Percentiles rank a stretch among this genome's conserved stretches.
These are phyloP conservation scores for Ajuga chamaepitys DNA, from an alignment of 257 asterid genomes.

Conservation along the genomic window DNA sequence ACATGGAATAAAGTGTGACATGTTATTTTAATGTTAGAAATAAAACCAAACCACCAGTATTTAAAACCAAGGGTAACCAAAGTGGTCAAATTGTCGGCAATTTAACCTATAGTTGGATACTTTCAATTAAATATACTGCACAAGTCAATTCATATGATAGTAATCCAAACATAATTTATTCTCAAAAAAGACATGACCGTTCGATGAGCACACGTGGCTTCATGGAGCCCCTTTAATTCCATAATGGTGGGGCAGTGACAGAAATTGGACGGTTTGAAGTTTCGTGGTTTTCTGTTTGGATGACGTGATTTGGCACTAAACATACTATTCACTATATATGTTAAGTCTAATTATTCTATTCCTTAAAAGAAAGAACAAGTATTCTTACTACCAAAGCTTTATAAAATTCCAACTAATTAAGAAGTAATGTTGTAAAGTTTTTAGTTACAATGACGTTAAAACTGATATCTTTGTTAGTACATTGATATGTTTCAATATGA, in stretches of 20 bases:
- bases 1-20: conserved; percentile 8
- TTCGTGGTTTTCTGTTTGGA: not conserved
- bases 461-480: no score
- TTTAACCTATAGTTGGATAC: not conserved
- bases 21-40: not conserved
- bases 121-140: not conserved
- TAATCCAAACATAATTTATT: conserved; percentile 6
- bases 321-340: not conserved
- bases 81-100: conserved; percentile 14
- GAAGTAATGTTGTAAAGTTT: no score
- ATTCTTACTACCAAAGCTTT: no score
- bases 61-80: not conserved
- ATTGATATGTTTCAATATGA: no score
- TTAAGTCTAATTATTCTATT: not conserved
- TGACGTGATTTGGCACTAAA: conserved; percentile 12
- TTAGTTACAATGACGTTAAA: no score
- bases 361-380: no score
- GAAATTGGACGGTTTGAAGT: conserved; percentile 23
- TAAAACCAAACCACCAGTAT: not conserved
- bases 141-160: conserved; percentile 9
- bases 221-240: not conserved
- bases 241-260: conserved; percentile 6
- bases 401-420: no score
- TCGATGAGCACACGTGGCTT: conserved; percentile 13
- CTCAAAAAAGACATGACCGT: not conserved